These are phyloP conservation scores for Akanthomyces muscarius DNA, from an alignment of 2,329 filamentous ascomycete species.

Conservation along the genomic window DNA sequence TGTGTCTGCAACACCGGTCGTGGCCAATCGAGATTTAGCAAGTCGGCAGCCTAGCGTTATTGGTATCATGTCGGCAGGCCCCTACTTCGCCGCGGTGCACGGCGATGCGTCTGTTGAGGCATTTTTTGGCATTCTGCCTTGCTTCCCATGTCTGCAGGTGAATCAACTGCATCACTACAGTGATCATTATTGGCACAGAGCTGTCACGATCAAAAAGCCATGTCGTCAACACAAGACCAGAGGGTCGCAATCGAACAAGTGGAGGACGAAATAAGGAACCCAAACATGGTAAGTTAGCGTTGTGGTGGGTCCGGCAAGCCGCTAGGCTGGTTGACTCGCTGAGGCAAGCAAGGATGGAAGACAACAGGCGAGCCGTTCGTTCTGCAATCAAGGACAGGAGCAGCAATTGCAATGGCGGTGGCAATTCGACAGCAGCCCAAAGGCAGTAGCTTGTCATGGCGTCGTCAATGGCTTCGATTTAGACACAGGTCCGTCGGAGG, in stretches of 20 bases:
- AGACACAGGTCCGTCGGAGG: not conserved
- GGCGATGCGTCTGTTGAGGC: not conserved
- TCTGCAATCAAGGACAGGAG: not conserved
- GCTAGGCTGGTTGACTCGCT: constrained; percentile 4
- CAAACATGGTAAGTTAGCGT: not conserved
- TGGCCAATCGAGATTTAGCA: constrained; percentile 13
- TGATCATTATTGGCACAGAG: not conserved
- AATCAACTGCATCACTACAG: not conserved
- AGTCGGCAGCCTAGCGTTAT: constrained; percentile 7
- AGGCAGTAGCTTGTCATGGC: constrained; percentile 6
- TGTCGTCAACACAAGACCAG: not conserved
- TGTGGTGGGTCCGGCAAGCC: not conserved
- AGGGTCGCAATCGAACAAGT: not conserved
- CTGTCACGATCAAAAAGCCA: not conserved
- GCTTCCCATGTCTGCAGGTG: not conserved
- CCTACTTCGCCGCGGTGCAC: not conserved
- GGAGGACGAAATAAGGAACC: not conserved
- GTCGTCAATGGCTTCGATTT: constrained; percentile 7
- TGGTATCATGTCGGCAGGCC: not conserved
- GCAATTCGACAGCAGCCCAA: not conserved
- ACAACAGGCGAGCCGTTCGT: constrained; percentile 4
- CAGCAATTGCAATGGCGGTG: constrained; percentile 3
- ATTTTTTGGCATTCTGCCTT: constrained; percentile 2
- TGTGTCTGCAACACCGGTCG: not conserved
- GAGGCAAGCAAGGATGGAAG: not conserved